A percentile compares a stretch with the other conserved stretches of the same genome.
Conservation (phyloP, 306 rosid species). For the Casuarina cunninghamiana region DNA sequence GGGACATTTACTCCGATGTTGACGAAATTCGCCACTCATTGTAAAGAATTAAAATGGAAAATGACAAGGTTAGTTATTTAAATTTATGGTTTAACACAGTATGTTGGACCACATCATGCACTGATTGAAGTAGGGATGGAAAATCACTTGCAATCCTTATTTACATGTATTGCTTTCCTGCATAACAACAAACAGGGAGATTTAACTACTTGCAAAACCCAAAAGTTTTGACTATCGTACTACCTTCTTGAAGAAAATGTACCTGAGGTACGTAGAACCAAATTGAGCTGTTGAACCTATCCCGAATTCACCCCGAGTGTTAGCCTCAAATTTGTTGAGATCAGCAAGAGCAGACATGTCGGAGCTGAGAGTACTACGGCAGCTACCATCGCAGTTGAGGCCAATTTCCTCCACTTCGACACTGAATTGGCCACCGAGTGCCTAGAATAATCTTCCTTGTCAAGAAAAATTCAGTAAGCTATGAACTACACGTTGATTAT, state of each 20-base stretch:
- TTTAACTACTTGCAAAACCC: background rate
- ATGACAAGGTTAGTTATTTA: too few species aligned
- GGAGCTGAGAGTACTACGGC: slow-evolving; percentile 56
- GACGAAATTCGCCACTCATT: too few species aligned
- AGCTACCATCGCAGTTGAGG: slow-evolving; percentile 62
- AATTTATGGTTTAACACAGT: too few species aligned
- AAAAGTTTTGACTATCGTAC: too few species aligned
- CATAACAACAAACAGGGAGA: slow-evolving; percentile 10
- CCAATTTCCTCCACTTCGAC: slow-evolving; percentile 52
- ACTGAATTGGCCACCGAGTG: slow-evolving; percentile 31
- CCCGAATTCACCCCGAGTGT: slow-evolving; percentile 81
- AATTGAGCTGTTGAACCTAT: slow-evolving; percentile 92
- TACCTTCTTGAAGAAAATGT: too few species aligned
- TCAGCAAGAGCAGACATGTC: slow-evolving; percentile 83
- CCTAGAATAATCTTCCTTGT: slow-evolving; percentile 39
- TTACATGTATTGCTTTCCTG: slow-evolving; percentile 87
- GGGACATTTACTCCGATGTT: too few species aligned
- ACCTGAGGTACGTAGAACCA: slow-evolving; percentile 95
- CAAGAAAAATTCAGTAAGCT: slow-evolving; percentile 28
- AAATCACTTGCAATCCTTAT: slow-evolving; percentile 85
- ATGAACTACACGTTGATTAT: background rate
- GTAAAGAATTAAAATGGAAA: too few species aligned
- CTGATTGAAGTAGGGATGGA: too few species aligned
- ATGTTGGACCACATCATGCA: too few species aligned
- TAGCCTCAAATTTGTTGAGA: slow-evolving; percentile 89